A percentile compares a stretch with the other conserved stretches of the same genome.
These are phyloP conservation scores for Globisporangium cylindrosporum DNA, from an alignment of 352 stramenopile species.

Conservation along the genomic window DNA sequence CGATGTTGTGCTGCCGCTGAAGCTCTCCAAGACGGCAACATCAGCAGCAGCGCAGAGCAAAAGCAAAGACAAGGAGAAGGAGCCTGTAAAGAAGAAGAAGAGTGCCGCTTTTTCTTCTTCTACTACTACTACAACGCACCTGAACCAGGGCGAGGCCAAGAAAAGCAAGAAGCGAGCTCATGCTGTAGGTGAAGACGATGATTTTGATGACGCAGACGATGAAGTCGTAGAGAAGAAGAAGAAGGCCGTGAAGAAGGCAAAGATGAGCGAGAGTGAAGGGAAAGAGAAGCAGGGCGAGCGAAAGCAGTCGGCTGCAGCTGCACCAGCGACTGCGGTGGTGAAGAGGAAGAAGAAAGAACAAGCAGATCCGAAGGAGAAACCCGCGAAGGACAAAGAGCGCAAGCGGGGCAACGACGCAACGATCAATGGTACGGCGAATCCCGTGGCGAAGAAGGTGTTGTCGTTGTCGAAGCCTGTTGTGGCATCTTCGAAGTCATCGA, in stretches of 20 bases:
- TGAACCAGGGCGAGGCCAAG: slow-evolving; percentile 10
- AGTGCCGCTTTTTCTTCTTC: slow-evolving; percentile 1
- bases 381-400: slow-evolving; percentile 14
- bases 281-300: slow-evolving; percentile 9
- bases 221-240: slow-evolving; percentile 11
- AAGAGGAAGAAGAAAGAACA: slow-evolving; percentile 10
- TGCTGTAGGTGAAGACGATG: not conserved
- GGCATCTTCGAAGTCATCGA: not conserved
- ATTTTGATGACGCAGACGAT: slow-evolving; percentile 19
- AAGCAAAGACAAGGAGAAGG: slow-evolving; percentile 11
- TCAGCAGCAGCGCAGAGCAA: slow-evolving; percentile 15
- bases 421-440: slow-evolving; percentile 2
- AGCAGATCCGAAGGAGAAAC: slow-evolving; percentile 3
- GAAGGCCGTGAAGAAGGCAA: not conserved
- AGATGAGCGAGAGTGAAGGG: slow-evolving; percentile 5
- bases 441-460: not conserved
- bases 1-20: slow-evolving; percentile 19
- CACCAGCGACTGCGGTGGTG: not conserved
- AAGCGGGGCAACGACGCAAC: slow-evolving; percentile 16
- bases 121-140: not conserved
- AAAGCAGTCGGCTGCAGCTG: not conserved
- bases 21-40: slow-evolving; percentile 10
- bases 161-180: slow-evolving; percentile 18
- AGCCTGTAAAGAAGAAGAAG: slow-evolving; percentile 17
- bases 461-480: not conserved